Evolutionary conservation across 495 filamentous ascomycete genomes (phyloP).

Genomic region (Chaetomidium leptoderma): DNA sequence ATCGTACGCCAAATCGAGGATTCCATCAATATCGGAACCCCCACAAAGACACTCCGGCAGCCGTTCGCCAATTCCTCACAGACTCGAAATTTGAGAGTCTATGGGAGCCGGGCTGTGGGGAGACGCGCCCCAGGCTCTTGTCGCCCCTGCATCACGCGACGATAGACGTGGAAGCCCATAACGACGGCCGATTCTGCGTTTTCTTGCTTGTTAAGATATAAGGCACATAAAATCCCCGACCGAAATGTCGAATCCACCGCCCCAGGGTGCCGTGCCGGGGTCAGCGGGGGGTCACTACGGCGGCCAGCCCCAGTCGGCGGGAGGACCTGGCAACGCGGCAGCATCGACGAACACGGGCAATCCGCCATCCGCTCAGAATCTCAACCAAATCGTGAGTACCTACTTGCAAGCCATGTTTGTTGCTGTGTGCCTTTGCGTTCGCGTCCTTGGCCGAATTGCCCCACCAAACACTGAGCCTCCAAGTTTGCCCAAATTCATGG

Average conservation of each 20-base stretch:
- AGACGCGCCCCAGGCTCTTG: background rate
- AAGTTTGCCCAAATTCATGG: background rate
- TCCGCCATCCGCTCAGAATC: slow-evolving; percentile 71
- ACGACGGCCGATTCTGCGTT: background rate
- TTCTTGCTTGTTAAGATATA: background rate
- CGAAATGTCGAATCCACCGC: slow-evolving; percentile 25
- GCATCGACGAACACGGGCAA: slow-evolving; percentile 39
- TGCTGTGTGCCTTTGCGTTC: background rate
- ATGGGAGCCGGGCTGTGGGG: slow-evolving; percentile 3
- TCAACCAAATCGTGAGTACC: slow-evolving; percentile 80
- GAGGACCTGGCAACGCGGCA: slow-evolving; percentile 20
- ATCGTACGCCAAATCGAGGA: too few species aligned
- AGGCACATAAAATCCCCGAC: background rate
- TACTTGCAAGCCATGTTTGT: slow-evolving; percentile 6
- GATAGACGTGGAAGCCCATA: background rate
- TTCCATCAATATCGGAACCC: background rate
- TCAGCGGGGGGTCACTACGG: slow-evolving; percentile 19
- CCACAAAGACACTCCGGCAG: background rate
- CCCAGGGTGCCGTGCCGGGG: slow-evolving; percentile 16
- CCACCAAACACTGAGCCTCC: background rate
- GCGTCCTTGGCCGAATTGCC: background rate
- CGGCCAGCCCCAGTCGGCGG: slow-evolving; percentile 29
- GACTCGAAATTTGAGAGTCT: background rate
- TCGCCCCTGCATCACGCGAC: background rate
- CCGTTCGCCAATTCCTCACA: background rate